A percentile compares a stretch with the other conserved stretches of the same genome.
Evolutionary conservation across 2,329 filamentous ascomycete species (phyloP).

Genomic region (Pseudocercospora cruenta): DNA sequence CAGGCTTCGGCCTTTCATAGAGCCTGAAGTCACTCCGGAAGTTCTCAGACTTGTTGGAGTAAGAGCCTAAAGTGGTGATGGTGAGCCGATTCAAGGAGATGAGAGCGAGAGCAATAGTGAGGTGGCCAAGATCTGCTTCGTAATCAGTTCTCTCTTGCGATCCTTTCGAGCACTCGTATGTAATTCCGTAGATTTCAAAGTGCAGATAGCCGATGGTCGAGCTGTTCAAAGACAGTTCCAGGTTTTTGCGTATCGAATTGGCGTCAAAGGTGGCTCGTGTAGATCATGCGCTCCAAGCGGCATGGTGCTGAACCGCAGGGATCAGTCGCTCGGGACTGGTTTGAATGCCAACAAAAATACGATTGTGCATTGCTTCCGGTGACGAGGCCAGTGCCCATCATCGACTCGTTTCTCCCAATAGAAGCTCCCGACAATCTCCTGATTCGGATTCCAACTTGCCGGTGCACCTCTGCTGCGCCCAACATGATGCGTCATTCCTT

Average conservation of each 20-base stretch:
- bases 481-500: neutral
- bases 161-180: neutral
- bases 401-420: neutral
- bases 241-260: neutral
- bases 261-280: neutral
- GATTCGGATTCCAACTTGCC: neutral
- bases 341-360: too few relatives aligned
- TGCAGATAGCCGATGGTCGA: neutral
- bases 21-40: slow-evolving; percentile 24
- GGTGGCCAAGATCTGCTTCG: neutral
- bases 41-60: slow-evolving; percentile 25
- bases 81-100: neutral
- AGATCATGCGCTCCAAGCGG: neutral
- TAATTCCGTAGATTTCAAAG: neutral
- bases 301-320: neutral
- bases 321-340: too few relatives aligned
- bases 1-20: slow-evolving; percentile 18
- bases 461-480: neutral
- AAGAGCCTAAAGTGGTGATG: neutral
- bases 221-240: neutral
- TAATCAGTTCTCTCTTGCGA: neutral
- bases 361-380: too few relatives aligned
- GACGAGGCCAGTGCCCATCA: neutral
- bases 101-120: neutral
- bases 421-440: slow-evolving; percentile 8